Percentiles rank a stretch among this genome's conserved stretches.
These are phyloP conservation scores for Ustulina deusta DNA, from an alignment of 2,329 filamentous ascomycete genomes.

Conservation along the genomic window DNA sequence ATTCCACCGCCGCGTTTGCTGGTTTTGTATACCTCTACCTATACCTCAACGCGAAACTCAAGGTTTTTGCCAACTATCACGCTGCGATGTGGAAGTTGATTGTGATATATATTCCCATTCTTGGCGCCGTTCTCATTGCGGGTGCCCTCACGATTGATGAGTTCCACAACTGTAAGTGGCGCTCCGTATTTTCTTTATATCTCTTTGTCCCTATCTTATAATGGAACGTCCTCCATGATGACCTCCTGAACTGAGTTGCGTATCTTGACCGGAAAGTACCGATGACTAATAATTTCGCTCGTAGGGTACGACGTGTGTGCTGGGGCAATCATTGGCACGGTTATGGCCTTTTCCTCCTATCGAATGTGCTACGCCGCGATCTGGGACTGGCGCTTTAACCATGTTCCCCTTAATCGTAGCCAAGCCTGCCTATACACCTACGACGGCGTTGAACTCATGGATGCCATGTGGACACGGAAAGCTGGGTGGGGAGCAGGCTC, in stretches of 20 bases:
- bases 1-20: constrained; percentile 78
- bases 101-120: constrained; percentile 72
- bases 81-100: constrained; percentile 80
- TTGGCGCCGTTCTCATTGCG: constrained; percentile 75
- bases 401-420: constrained; percentile 72
- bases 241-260: not conserved
- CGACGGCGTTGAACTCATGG: constrained; percentile 61
- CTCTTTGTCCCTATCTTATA: not conserved
- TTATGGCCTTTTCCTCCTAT: constrained; percentile 74
- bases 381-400: constrained; percentile 75
- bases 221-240: not conserved
- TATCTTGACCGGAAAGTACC: not conserved
- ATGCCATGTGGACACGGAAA: constrained; percentile 68
- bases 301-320: constrained; percentile 74
- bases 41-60: constrained; percentile 83
- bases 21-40: constrained; percentile 77
- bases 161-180: constrained; percentile 71
- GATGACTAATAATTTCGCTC: constrained; percentile 4
- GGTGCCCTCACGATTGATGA: constrained; percentile 78
- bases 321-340: constrained; percentile 72
- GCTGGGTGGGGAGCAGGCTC: constrained; percentile 68
- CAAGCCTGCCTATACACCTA: constrained; percentile 64
- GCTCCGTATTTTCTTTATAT: not conserved
- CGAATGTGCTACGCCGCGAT: constrained; percentile 75
- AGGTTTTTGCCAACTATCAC: constrained; percentile 79